A percentile compares a stretch with the other conserved stretches of the same genome.
Evolutionary conservation across 2,329 filamentous ascomycete species (phyloP).

Genomic region (Aspergillus alliaceus): DNA sequence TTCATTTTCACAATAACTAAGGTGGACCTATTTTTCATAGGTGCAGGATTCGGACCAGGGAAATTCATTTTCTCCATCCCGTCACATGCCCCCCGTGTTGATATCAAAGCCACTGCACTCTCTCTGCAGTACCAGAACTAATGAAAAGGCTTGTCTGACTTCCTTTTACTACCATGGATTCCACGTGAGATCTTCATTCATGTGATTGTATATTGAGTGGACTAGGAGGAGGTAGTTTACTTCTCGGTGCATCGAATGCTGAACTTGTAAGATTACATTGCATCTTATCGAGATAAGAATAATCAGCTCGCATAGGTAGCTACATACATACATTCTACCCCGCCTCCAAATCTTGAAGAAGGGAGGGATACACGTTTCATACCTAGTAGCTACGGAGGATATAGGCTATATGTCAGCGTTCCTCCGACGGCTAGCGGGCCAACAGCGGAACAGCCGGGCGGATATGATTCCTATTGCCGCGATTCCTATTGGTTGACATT

Average conservation of each 20-base stretch:
- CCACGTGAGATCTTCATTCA: background rate
- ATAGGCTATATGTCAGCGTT: slow-evolving; percentile 2
- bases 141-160: background rate
- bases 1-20: background rate
- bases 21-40: too few species aligned
- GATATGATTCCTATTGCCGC: slow-evolving; percentile 26
- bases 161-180: background rate
- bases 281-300: background rate
- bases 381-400: too few species aligned
- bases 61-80: background rate
- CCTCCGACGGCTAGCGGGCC: slow-evolving; percentile 8
- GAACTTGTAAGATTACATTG: background rate
- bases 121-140: background rate
- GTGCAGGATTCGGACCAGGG: background rate
- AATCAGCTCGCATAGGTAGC: background rate
- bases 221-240: background rate
- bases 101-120: background rate
- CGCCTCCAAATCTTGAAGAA: background rate
- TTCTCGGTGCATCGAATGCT: background rate
- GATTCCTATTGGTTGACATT: slow-evolving; percentile 26
- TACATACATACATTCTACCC: background rate
- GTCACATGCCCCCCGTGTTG: background rate
- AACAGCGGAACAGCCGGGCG: slow-evolving; percentile 9
- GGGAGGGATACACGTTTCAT: too few species aligned
- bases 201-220: background rate